Evolutionary conservation across 208 protist genomes (phyloP), one percentile per base, ranked within the genome.

Genomic region (Trypanosoma congolense): DNA sequence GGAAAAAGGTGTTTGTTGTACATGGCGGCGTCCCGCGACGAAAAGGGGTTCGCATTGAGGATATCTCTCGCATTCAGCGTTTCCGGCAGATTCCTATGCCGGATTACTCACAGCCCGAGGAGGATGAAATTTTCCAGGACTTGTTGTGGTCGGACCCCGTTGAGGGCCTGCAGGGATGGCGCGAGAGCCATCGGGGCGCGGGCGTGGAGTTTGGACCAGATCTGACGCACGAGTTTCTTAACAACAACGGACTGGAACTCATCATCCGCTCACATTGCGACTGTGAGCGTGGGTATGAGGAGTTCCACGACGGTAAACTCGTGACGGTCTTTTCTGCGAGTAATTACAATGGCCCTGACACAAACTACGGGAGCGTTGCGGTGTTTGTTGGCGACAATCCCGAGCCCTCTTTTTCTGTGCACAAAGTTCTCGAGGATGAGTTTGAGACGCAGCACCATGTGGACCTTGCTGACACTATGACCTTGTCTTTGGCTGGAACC

Each of bases 291-390:
- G 92, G 96, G 25, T 97, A 98, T 67, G 86, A 97, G 76, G 80
- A 97, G 38, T 83, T 92, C 46, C 90, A 97, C 71, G 76, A 92
- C 63, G 92, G 87, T 28, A 77, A 83, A 40, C 85, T 96, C 29
- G 83, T 98, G 58, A 99, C 97, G 22, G 75, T 99, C 45, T 99
- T 99, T 75, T 97, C 90, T n/a, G 97, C 97, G 9, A 97, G 96
- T 54, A 98, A 99, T 71, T 99, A 99, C 75, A 97, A 97, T 63
- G 95, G 96, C 9, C 86, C 91, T 10, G 83, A 88, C 49, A 84
- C 75, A 41, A 92, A 95, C 68, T 79, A 82, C 53, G 88, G 87
- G 56, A 67, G 80, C 40, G 70, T 77, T 49, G 82, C 75, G 54
- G 77, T 77, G 48, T 85, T 94, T 60, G 79, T 90, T 36, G 78